Percentiles rank a stretch among this genome's conserved stretches.
phyloP scores from a whole-genome alignment of 345 rosid species.

The Moricandia arvensis region DNA sequence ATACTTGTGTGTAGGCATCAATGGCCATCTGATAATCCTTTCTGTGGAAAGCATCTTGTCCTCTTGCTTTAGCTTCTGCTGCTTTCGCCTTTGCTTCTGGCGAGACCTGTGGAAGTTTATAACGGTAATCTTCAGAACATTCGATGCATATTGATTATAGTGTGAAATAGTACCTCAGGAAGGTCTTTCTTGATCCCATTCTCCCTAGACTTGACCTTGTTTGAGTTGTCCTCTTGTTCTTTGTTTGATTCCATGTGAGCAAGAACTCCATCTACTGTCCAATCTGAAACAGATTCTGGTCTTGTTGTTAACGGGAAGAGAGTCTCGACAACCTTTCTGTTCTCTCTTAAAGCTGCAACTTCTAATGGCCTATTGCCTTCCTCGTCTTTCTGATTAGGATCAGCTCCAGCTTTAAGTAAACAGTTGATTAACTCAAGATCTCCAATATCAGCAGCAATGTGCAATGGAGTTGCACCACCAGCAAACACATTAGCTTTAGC shows the following conservation, averaged over 20 bases:
- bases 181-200: conserved; percentile 45
- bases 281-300: conserved; percentile 51
- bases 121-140: neutral
- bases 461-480: no score
- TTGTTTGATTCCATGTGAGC: conserved; percentile 52
- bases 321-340: conserved; percentile 59
- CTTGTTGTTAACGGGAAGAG: conserved; percentile 66
- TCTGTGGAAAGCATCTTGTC: conserved; percentile 69
- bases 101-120: conserved; percentile 49
- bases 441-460: no score
- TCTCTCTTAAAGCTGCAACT: conserved; percentile 78
- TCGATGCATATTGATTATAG: neutral
- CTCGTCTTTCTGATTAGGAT: conserved; percentile 77
- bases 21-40: conserved; percentile 59
- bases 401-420: conserved; percentile 81
- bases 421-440: conserved; percentile 56
- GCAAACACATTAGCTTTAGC: no score
- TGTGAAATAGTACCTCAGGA: conserved; percentile 55
- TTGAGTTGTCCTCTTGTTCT: conserved; percentile 39
- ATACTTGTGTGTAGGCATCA: conserved; percentile 17
- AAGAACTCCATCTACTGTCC: conserved; percentile 75
- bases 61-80: conserved; percentile 91
- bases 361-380: conserved; percentile 78
- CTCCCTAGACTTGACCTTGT: conserved; percentile 33
- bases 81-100: conserved; percentile 76